phyloP scores from a whole-genome alignment of 805 yeast genomes.

The Schizosaccharomyces osmophilus region DNA sequence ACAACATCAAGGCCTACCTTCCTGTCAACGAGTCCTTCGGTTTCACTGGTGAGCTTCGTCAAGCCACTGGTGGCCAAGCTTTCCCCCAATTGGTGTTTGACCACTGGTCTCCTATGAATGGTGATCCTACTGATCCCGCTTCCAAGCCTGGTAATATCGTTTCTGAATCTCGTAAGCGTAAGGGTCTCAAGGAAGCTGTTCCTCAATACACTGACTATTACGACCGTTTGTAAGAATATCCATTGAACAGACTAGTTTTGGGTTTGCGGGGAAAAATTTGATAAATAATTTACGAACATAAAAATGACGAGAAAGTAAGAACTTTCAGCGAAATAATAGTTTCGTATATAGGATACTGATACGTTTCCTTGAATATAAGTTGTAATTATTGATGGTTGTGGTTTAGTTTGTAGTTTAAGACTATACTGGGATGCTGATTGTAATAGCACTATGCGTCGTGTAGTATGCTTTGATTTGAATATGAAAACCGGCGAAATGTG shows the following conservation, averaged over 20 bases:
- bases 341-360: no score
- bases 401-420: no score
- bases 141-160: slow-evolving; percentile 46
- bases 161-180: slow-evolving; percentile 62
- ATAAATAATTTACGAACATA: background rate
- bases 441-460: no score
- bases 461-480: no score
- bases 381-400: no score
- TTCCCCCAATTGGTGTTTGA: slow-evolving; percentile 99
- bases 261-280: background rate
- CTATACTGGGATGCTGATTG: no score
- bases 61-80: slow-evolving; percentile 99
- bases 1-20: slow-evolving; percentile 98
- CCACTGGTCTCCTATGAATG: slow-evolving; percentile 81
- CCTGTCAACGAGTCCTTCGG: slow-evolving; percentile 99
- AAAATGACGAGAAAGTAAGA: background rate
- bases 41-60: slow-evolving; percentile 98
- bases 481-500: no score
- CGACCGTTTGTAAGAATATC: slow-evolving; percentile 21
- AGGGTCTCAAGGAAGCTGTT: slow-evolving; percentile 88
- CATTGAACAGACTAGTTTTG: background rate
- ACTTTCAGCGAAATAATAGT: background rate
- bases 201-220: slow-evolving; percentile 99
- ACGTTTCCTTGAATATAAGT: no score
- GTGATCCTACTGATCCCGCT: slow-evolving; percentile 80